These are phyloP conservation scores for Lyophyllum decastes DNA, from an alignment of 768 basidiomycete genomes.

Conservation along the genomic window DNA sequence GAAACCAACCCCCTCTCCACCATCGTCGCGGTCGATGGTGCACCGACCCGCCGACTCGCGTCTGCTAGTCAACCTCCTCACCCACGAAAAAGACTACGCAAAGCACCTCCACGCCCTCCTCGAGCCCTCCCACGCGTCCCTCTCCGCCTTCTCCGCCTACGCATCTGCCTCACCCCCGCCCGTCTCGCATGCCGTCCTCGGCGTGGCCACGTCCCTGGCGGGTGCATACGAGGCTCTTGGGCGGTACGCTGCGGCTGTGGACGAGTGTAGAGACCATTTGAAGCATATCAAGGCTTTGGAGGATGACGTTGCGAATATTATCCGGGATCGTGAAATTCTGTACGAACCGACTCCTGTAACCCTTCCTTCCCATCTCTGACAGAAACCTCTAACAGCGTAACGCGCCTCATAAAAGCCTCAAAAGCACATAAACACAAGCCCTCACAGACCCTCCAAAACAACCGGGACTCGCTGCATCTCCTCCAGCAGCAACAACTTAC, in stretches of 20 bases:
- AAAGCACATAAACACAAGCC: conserved; percentile 50
- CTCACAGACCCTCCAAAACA: conserved; percentile 25
- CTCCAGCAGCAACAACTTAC: conserved; percentile 14
- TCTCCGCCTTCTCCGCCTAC: conserved; percentile 71
- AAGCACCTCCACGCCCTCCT: conserved; percentile 61
- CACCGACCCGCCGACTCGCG: conserved; percentile 58
- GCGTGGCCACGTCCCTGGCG: conserved; percentile 58
- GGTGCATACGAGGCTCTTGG: conserved; percentile 70
- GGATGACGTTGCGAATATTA: conserved; percentile 69
- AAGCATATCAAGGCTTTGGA: conserved; percentile 63
- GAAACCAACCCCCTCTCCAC: no score
- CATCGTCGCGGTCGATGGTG: conserved; percentile 11
- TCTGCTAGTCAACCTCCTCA: conserved; percentile 66
- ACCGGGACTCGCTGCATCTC: conserved; percentile 34
- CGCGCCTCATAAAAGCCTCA: conserved; percentile 77
- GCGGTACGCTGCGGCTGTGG: conserved; percentile 59
- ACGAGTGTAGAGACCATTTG: conserved; percentile 66
- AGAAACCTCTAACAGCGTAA: conserved; percentile 49
- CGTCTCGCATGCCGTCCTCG: conserved; percentile 52
- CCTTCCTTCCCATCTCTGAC: neutral
- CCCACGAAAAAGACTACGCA: conserved; percentile 71
- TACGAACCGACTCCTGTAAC: conserved; percentile 38
- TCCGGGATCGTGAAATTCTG: conserved; percentile 83
- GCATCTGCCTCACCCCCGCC: conserved; percentile 65
- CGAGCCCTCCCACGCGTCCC: conserved; percentile 60